phyloP scores from a whole-genome alignment of 2,329 filamentous ascomycete genomes.

The Diaporthe australafricana region DNA sequence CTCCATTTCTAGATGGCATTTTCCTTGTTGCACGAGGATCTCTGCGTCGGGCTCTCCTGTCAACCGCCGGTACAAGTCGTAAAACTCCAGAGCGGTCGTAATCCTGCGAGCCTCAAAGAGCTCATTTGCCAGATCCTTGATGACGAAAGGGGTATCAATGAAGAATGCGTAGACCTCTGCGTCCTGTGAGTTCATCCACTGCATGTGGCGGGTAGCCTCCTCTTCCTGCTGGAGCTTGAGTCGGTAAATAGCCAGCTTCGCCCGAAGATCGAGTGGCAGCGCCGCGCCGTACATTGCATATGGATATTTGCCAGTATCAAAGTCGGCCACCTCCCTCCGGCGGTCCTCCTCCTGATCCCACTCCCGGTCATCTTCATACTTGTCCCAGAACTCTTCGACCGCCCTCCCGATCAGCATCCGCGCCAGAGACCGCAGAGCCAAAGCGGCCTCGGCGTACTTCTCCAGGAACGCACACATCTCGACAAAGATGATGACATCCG shows the following conservation, averaged over 20 bases:
- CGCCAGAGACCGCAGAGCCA: slow-evolving; percentile 76
- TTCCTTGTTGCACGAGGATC: slow-evolving; percentile 67
- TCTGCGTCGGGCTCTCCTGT: slow-evolving; percentile 63
- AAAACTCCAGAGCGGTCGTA: slow-evolving; percentile 64
- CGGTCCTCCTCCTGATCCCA: slow-evolving; percentile 84
- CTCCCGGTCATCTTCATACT: slow-evolving; percentile 82
- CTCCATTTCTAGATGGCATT: slow-evolving; percentile 75
- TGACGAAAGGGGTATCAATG: slow-evolving; percentile 80
- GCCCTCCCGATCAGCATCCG: slow-evolving; percentile 86
- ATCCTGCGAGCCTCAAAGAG: slow-evolving; percentile 53
- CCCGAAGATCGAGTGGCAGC: slow-evolving; percentile 83
- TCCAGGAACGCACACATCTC: slow-evolving; percentile 79
- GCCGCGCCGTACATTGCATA: slow-evolving; percentile 75
- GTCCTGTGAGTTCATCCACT: slow-evolving; percentile 76
- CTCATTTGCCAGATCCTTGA: slow-evolving; percentile 72
- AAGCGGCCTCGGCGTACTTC: slow-evolving; percentile 74
- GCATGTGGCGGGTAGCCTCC: slow-evolving; percentile 82
- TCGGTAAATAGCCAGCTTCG: slow-evolving; percentile 87
- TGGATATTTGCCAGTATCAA: slow-evolving; percentile 64
- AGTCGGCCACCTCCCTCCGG: slow-evolving; percentile 71
- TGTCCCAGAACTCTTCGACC: slow-evolving; percentile 82
- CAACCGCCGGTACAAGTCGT: slow-evolving; percentile 63
- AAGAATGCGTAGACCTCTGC: slow-evolving; percentile 60
- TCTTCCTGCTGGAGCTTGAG: slow-evolving; percentile 74
- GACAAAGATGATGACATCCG: slow-evolving; percentile 85